Conservation (phyloP, 2,329 filamentous ascomycete species). For the Paraphoma chrysanthemicola region DNA sequence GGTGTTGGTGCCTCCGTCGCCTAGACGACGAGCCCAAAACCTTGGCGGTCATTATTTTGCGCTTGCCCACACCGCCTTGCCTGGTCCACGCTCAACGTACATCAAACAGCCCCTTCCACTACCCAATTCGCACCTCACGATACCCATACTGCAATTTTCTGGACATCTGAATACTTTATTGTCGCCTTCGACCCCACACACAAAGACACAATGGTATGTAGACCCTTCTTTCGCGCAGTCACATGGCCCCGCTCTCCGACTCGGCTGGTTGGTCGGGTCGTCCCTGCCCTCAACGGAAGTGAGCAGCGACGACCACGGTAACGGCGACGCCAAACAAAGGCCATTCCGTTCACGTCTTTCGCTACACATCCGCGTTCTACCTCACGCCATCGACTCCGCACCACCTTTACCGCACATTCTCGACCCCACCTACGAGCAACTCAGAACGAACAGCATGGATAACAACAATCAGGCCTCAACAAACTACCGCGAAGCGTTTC, state of each 20-base stretch:
- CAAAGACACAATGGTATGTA: conserved; percentile 29
- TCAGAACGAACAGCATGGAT: conserved; percentile 36
- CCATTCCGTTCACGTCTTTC: conserved; percentile 14
- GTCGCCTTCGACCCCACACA: conserved; percentile 1
- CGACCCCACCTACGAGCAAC: conserved; percentile 2
- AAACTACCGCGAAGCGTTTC: conserved; percentile 99
- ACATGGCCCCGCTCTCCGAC: conserved; percentile 9
- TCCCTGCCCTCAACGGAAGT: conserved; percentile 14
- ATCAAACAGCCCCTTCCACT: conserved; percentile 22
- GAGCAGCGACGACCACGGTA: conserved; percentile 13
- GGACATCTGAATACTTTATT: conserved; percentile 8
- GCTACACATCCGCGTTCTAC: conserved; percentile 3
- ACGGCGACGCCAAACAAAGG: conserved; percentile 15
- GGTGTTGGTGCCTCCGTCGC: not conserved
- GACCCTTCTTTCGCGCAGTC: conserved; percentile 1
- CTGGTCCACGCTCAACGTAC: conserved; percentile 11
- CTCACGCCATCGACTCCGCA: conserved; percentile 3
- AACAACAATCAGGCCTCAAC: conserved; percentile 69
- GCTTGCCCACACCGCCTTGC: conserved; percentile 9
- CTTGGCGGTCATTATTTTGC: conserved; percentile 12
- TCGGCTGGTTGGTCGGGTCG: conserved; percentile 21
- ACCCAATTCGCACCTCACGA: conserved; percentile 16
- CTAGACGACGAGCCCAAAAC: conserved; percentile 6
- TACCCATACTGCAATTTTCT: conserved; percentile 15
- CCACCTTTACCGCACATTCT: conserved; percentile 6